Conservation (phyloP, 257 asterid species). For the Przewalskia tangutica region DNA sequence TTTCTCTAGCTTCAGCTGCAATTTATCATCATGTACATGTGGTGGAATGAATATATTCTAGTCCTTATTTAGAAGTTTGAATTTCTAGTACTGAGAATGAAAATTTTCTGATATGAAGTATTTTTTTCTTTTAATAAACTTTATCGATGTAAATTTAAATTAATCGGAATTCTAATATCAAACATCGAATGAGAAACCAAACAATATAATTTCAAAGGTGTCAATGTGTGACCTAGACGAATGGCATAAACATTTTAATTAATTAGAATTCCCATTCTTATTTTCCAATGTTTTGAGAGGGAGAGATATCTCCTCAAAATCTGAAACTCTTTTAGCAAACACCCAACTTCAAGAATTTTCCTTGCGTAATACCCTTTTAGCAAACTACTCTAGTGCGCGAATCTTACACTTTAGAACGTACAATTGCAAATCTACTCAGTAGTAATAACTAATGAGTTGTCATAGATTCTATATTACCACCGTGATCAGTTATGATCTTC, state of each 20-base stretch:
- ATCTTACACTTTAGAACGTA: not conserved
- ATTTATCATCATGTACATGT: not conserved
- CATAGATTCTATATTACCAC: not conserved
- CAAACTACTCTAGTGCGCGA: too few relatives aligned
- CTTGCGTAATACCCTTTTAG: not conserved
- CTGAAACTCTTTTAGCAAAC: not conserved
- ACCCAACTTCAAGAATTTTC: not conserved
- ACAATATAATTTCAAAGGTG: not conserved
- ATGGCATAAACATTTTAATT: not conserved
- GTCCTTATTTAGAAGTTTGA: fast-evolving
- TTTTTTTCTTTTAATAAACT: too few relatives aligned
- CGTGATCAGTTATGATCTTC: not conserved
- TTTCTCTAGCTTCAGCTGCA: not conserved
- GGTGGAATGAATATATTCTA: not conserved
- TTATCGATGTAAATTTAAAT: not conserved
- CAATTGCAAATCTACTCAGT: not conserved
- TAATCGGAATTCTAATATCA: fast-evolving
- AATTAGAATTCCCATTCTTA: not conserved
- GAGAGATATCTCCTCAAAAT: not conserved
- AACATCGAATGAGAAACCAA: not conserved
- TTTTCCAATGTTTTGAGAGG: not conserved
- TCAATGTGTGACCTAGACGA: not conserved
- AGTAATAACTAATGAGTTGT: not conserved
- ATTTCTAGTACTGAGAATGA: too few relatives aligned
- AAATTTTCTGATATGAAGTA: too few relatives aligned